phyloP scores from a whole-genome alignment of 495 filamentous ascomycete genomes.

The Podospora appendiculata region DNA sequence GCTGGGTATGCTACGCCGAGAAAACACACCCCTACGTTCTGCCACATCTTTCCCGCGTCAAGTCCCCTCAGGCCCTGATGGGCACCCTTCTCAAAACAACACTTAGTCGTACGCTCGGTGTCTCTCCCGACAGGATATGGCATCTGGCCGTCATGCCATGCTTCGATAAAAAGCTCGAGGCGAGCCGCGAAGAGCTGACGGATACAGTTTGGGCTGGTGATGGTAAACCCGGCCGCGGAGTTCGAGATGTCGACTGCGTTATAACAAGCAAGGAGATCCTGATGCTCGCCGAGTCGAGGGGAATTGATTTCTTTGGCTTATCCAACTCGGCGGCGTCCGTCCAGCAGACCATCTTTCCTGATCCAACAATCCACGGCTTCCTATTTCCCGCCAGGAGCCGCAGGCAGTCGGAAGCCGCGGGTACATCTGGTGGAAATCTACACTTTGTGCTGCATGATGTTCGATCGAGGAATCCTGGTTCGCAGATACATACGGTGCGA shows the following conservation, averaged over 20 bases:
- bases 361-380: slow-evolving; percentile 58
- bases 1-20: slow-evolving; percentile 98
- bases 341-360: slow-evolving; percentile 51
- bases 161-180: slow-evolving; percentile 98
- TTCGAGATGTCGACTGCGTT: slow-evolving; percentile 92
- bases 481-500: slow-evolving; percentile 55
- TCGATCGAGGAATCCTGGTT: slow-evolving; percentile 58
- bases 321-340: slow-evolving; percentile 45
- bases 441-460: slow-evolving; percentile 70
- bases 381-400: slow-evolving; percentile 47
- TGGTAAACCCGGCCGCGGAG: slow-evolving; percentile 39
- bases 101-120: slow-evolving; percentile 58
- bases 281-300: slow-evolving; percentile 72
- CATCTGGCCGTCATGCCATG: slow-evolving; percentile 95
- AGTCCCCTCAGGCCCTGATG: slow-evolving; percentile 87
- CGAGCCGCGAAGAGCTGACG: slow-evolving; percentile 86
- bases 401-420: slow-evolving; percentile 34
- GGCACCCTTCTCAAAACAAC: slow-evolving; percentile 85
- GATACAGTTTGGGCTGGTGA: slow-evolving; percentile 59
- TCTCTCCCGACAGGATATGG: slow-evolving; percentile 79
- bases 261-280: slow-evolving; percentile 92
- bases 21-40: slow-evolving; percentile 92
- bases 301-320: slow-evolving; percentile 62
- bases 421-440: slow-evolving; percentile 86
- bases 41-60: slow-evolving; percentile 82